Conservation (phyloP, 2,329 filamentous ascomycete genomes). For the Xylariomycetidae sp. region DNA sequence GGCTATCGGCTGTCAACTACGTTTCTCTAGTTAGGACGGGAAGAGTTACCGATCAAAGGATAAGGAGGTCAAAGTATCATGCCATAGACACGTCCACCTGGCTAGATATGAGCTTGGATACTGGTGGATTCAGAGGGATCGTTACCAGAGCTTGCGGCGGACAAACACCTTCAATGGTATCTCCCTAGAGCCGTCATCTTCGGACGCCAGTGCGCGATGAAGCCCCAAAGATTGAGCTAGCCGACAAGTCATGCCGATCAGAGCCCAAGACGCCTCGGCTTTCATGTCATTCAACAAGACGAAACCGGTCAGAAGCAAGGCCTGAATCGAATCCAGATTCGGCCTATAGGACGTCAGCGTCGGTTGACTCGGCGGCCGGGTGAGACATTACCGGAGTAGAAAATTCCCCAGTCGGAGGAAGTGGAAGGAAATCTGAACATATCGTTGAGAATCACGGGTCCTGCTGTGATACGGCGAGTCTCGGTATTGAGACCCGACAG, state of each 20-base stretch:
- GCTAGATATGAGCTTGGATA: no score
- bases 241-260: conserved; percentile 59
- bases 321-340: conserved; percentile 62
- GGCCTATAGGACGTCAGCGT: conserved; percentile 35
- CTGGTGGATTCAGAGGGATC: no score
- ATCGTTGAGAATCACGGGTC: conserved; percentile 55
- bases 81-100: conserved; percentile 61
- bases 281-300: conserved; percentile 66
- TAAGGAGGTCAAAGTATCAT: conserved; percentile 60
- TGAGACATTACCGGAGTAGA: conserved; percentile 43
- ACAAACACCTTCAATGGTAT: conserved; percentile 49
- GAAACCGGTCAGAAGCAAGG: conserved; percentile 57
- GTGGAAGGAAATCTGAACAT: conserved; percentile 61
- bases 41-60: conserved; percentile 56
- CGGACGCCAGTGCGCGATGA: conserved; percentile 43
- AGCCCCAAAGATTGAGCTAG: conserved; percentile 62
- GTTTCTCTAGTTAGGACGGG: neutral
- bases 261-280: conserved; percentile 62
- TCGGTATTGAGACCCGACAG: conserved; percentile 62
- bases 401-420: conserved; percentile 62
- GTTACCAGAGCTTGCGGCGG: conserved; percentile 51
- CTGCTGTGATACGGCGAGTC: conserved; percentile 60
- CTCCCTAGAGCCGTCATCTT: conserved; percentile 42
- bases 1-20: conserved; percentile 31
- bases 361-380: conserved; percentile 3